Evolutionary conservation across 805 yeast genomes (phyloP).

Genomic region (Candida maris): DNA sequence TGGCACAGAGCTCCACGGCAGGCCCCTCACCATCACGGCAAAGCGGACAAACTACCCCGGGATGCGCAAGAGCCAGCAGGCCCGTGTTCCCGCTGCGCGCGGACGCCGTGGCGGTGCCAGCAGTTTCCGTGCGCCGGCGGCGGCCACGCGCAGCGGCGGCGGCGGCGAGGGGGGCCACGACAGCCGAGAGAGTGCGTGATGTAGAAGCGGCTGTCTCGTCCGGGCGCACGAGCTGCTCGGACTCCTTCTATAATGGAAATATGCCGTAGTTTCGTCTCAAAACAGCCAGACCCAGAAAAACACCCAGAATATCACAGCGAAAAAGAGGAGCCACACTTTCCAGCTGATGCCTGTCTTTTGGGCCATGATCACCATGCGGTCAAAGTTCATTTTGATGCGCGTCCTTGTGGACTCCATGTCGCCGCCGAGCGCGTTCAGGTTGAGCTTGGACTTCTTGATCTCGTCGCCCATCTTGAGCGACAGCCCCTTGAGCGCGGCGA

Average conservation of each 20-base stretch:
- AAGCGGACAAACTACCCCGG: slow-evolving; percentile 76
- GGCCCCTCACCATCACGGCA: slow-evolving; percentile 64
- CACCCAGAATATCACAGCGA: slow-evolving; percentile 41
- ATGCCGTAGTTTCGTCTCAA: no score
- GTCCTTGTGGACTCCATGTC: slow-evolving; percentile 34
- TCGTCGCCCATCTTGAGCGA: slow-evolving; percentile 62
- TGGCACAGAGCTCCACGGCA: slow-evolving; percentile 61
- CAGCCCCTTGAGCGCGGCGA: slow-evolving; percentile 51
- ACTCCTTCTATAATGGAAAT: no score
- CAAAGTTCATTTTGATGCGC: slow-evolving; percentile 49
- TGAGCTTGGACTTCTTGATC: slow-evolving; percentile 38
- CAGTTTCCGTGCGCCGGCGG: slow-evolving; percentile 4
- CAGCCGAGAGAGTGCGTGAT: no score
- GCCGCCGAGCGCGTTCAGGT: slow-evolving; percentile 23
- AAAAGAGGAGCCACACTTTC: slow-evolving; percentile 55
- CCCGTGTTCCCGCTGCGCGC: no score
- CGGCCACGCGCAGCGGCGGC: slow-evolving; percentile 11
- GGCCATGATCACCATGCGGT: slow-evolving; percentile 61
- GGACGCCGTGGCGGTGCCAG: slow-evolving; percentile 7
- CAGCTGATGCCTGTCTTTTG: slow-evolving; percentile 60
- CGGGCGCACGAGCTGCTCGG: no score
- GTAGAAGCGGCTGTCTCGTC: no score
- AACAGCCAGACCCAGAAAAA: slow-evolving; percentile 40
- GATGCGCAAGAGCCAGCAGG: slow-evolving; percentile 34
- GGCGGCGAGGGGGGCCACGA: slow-evolving; percentile 7